Evolutionary conservation across 1,284 basidiomycete species (phyloP), one percentile per base, ranked within the genome.

Genomic region (Marasmius sp.): DNA sequence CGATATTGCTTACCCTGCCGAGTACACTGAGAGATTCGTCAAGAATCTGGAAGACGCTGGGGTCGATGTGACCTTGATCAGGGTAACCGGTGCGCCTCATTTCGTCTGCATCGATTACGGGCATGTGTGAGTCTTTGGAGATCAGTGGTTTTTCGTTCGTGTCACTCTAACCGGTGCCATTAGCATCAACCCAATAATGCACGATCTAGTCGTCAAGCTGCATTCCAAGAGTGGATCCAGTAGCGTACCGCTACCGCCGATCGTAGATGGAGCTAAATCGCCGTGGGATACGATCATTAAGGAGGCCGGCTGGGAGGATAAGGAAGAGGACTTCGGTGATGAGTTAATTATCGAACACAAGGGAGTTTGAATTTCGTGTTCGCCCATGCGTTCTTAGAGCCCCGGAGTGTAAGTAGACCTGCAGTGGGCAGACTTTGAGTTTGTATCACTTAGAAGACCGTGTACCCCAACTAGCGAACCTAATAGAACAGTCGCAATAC

Each of bases 81-180:
- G 66, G 3, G 61, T 78, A 3, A 56, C 66, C 3, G 68, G 65
- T 20, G 76, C 76, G 14, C 71, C 74, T 3, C 77, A 78, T 61
- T 77, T 74, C 61, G 74, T 74, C 14, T 68, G 65, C 48, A 69
- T 74, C 3, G 75, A 75, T 5, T 68, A 77, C 60, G 59, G 70
- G 9, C 62, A 68, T 16, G 62, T 70, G 75, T 77, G 60, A 58
- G 70, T 65, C 20, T 27, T 20, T 1, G n/a, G 0, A 49, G 47
- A 41, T 33, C n/a, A 3, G 16, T 3, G 27, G 3, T 4, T 16
- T 9, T 33, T 16, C 27, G 18, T n/a, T 49, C 20, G 64, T 20
- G 57, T 22, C 22, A 36, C 5, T 56, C 38, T 16, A 11, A 27
- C 50, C 33, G 9, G 34, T 18, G 20, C 11, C 57, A 16, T 36